A percentile compares a stretch with the other conserved stretches of the same genome.
phyloP scores from a whole-genome alignment of 1,284 basidiomycete genomes.

The Austropuccinia psidii region DNA sequence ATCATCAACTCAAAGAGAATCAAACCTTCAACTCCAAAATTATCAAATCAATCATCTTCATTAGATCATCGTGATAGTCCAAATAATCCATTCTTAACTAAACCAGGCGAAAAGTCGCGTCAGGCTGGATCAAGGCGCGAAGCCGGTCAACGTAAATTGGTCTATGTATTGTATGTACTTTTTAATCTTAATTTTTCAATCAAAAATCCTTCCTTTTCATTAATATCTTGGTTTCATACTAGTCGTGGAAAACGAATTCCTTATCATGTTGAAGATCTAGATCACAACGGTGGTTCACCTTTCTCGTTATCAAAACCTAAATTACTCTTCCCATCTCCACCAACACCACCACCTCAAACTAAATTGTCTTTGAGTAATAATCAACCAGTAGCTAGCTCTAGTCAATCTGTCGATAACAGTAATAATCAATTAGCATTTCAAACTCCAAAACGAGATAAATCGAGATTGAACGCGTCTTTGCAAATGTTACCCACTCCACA shows the following conservation, averaged over 20 bases:
- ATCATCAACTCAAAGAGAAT: not conserved
- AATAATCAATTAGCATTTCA: not conserved
- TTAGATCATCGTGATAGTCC: not conserved
- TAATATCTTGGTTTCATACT: not conserved
- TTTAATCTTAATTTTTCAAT: not conserved
- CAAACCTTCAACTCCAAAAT: not conserved
- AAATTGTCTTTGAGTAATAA: not conserved
- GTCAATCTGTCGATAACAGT: not conserved
- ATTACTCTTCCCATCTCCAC: conserved; percentile 10
- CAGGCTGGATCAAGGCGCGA: conserved; percentile 3
- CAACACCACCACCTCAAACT: not conserved
- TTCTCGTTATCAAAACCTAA: conserved; percentile 4
- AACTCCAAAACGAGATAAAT: conserved; percentile 12
- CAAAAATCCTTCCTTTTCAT: not conserved
- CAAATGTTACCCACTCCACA: conserved; percentile 9
- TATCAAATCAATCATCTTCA: not conserved
- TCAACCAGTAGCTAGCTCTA: not conserved
- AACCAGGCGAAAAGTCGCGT: conserved; percentile 4
- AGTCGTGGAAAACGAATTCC: conserved; percentile 29
- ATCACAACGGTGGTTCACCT: not conserved
- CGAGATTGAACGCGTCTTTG: not conserved
- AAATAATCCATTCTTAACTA: conserved; percentile 11
- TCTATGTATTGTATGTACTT: conserved; percentile 23
- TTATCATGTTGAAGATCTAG: conserved; percentile 16
- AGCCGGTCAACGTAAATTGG: conserved; percentile 4